Base-by-base conservation (phyloP, 805 yeast species). In the Maudiozyma pseudohumilis region DNA sequence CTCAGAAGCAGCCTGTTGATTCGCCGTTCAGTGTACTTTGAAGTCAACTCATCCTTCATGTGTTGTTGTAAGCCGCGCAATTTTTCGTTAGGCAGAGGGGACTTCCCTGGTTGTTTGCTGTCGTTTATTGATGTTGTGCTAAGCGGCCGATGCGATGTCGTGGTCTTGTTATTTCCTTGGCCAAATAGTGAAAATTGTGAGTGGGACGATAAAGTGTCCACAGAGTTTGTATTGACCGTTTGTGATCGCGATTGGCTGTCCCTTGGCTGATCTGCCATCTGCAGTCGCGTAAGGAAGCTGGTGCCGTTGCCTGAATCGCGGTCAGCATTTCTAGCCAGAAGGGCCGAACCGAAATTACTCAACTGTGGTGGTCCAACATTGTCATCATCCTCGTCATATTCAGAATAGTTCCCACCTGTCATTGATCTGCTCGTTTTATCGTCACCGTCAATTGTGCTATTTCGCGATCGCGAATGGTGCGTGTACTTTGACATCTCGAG, bases 331-430 rank as follows among this genome's bases (percentile, higher is more conserved):
- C 33, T 41, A 18, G 46, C 44, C 10, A 56, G 38, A 37, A 55
- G 35, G 8, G 59, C 60, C n/a, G 60, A 54, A 6, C 56, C 60
- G 43, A 52, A 56, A 38, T 53, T 42, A 39, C 61, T 56, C 22
- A 56, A 34, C 26, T 48, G 46, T 11, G 61, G 61, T 9, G 56
- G 54, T 2, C 51, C 53, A 16, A 49, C 34, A 30, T 53, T 44
- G 29, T 54, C 61, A 35, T 56, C 60, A 29, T 39, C 43, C 15
- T 29, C 32, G 9, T 19, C 32, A 11, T 18, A 29, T 35, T 43
- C 43, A 15, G 52, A 47, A 34, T 40, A 35, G 24, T 38, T 22
- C 6, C 10, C 20, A 9, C 24, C 13, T 2, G 17, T 4, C 20
- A n/a, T 16, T 15, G 13, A 3, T 12, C 23, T 12, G 5, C n/a